These are phyloP conservation scores for Penicillium concentricum DNA, from an alignment of 2,329 filamentous ascomycete species.

Conservation along the genomic window DNA sequence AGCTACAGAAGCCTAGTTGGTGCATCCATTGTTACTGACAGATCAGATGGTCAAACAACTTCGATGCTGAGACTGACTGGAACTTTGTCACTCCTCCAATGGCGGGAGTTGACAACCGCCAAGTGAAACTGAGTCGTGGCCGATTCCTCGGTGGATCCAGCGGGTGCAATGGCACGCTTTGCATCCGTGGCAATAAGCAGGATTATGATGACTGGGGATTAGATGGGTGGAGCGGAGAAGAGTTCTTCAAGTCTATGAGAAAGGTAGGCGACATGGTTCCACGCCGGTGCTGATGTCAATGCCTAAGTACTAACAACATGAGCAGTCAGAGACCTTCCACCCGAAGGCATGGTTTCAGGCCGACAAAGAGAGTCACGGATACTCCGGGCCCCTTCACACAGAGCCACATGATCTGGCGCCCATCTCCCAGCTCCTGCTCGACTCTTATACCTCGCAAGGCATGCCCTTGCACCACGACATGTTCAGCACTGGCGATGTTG, in stretches of 20 bases:
- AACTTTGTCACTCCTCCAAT: constrained; percentile 45
- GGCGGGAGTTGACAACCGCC: constrained; percentile 40
- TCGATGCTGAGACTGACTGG: constrained; percentile 47
- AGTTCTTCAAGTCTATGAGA: constrained; percentile 57
- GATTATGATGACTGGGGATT: constrained; percentile 57
- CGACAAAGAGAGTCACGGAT: constrained; percentile 50
- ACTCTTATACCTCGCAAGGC: constrained; percentile 57
- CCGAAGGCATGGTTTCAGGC: constrained; percentile 58
- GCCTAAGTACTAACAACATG: not conserved
- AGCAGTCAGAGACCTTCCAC: constrained; percentile 57
- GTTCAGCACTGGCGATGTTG: constrained; percentile 55
- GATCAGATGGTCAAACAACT: constrained; percentile 42
- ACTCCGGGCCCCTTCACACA: constrained; percentile 53
- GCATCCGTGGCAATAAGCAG: constrained; percentile 44
- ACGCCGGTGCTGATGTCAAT: not conserved
- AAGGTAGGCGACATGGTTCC: constrained; percentile 42
- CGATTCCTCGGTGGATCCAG: constrained; percentile 45
- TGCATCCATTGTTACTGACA: not conserved
- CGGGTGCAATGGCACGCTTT: constrained; percentile 47
- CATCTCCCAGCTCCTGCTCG: constrained; percentile 55
- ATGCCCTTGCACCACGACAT: constrained; percentile 59
- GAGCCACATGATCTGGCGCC: constrained; percentile 60
- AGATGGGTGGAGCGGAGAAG: constrained; percentile 56
- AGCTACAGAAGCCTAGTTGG: not conserved
- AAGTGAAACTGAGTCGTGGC: constrained; percentile 46